A percentile compares a stretch with the other conserved stretches of the same genome.
Conservation (phyloP, 73 alveolate genomes). For the Symbiodinium pilosum region DNA sequence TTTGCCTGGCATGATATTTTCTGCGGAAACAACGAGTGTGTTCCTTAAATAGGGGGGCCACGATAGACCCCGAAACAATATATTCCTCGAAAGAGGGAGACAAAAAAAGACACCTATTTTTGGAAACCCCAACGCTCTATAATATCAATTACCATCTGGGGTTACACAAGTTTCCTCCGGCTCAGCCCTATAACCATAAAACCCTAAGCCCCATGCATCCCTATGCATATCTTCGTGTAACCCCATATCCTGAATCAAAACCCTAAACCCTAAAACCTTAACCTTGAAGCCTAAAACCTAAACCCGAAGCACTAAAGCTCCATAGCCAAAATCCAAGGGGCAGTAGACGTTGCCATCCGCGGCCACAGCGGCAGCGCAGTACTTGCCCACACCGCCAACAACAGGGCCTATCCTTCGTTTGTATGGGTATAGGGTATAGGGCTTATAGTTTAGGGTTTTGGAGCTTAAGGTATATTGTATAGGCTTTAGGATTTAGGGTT, state of each 20-base stretch:
- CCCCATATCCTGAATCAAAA: background rate
- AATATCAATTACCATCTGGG: no score
- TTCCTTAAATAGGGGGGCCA: no score
- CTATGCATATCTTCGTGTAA: no score
- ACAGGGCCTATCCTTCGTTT: constrained; percentile 45
- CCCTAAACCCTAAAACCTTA: background rate
- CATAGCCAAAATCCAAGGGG: background rate
- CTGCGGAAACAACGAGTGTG: no score
- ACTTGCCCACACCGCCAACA: constrained; percentile 65
- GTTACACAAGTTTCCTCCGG: no score
- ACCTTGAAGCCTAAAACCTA: background rate
- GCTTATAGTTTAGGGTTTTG: background rate
- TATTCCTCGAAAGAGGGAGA: no score
- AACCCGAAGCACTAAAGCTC: background rate
- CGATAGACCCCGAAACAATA: no score
- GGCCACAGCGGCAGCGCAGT: constrained; percentile 33
- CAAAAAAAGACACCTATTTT: no score
- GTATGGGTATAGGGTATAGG: background rate
- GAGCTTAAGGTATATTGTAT: background rate
- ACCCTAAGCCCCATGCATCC: no score
- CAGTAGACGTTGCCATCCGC: constrained; percentile 1
- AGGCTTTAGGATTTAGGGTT: background rate
- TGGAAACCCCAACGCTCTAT: no score
- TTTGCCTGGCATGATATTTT: no score
- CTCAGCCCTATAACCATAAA: no score